Evolutionary conservation across 768 basidiomycete species (phyloP).

Genomic region (Kwoniella sp.): DNA sequence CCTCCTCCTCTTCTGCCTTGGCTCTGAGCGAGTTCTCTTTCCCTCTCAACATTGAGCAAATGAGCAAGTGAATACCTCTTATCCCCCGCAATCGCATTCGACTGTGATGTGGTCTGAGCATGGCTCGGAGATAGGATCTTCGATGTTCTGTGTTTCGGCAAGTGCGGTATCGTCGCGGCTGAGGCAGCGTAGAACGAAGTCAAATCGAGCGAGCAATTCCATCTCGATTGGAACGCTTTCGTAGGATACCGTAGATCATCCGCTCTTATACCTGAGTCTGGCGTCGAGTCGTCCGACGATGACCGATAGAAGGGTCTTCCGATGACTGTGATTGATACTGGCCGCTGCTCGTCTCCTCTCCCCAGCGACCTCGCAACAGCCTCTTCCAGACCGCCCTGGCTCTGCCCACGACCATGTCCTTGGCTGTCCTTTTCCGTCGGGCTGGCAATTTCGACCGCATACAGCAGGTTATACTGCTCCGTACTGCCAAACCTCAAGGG

Average conservation of each 20-base stretch:
- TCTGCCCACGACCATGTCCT: conserved; percentile 1
- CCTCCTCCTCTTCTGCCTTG: conserved; percentile 9
- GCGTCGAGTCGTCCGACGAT: not conserved
- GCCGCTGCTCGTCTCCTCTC: conserved; percentile 66
- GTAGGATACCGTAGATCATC: conserved; percentile 64
- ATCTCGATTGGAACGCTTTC: conserved; percentile 74
- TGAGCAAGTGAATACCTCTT: conserved; percentile 49
- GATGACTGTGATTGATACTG: conserved; percentile 76
- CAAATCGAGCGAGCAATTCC: conserved; percentile 90
- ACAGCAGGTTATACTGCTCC: conserved; percentile 86
- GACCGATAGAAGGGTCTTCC: conserved; percentile 65
- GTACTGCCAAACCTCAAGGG: conserved; percentile 70
- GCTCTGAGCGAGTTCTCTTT: not conserved
- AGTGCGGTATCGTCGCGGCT: conserved; percentile 11
- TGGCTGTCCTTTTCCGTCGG: conserved; percentile 14
- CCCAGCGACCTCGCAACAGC: conserved; percentile 60
- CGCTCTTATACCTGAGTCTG: not conserved
- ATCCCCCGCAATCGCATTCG: conserved; percentile 47
- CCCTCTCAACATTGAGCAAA: conserved; percentile 30
- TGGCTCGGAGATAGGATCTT: conserved; percentile 9
- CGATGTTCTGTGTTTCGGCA: conserved; percentile 12
- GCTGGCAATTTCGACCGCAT: conserved; percentile 73
- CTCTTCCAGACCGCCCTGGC: conserved; percentile 27
- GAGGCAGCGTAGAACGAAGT: conserved; percentile 54
- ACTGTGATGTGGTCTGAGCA: not conserved